Evolutionary conservation across 2,329 filamentous ascomycete genomes (phyloP), one percentile per base, ranked within the genome.

Genomic region (Botrytis fragariae): DNA sequence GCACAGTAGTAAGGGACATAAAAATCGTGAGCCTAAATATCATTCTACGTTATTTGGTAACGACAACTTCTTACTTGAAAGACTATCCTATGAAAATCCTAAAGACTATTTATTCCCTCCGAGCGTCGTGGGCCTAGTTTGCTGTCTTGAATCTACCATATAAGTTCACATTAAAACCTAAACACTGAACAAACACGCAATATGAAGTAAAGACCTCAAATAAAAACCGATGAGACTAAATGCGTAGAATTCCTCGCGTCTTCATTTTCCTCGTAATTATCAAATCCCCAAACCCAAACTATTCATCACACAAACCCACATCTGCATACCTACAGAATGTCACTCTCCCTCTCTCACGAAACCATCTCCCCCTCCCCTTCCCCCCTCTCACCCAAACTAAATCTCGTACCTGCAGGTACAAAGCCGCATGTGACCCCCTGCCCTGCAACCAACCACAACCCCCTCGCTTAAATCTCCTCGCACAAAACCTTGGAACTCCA

Each of bases 121-220:
- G 3, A 16, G n/a, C 32, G n/a, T 4, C 4, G 51, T 4, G 32
- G 32, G 32, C 32, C 32, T 35, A 32, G 8, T 29, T 16, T 57
- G 7, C n/a, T 9, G 7, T 16, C 6, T 3, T 42, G 16, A 42
- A 10, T 29, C 14, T 42, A n/a, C 7, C 7, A 29, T 42, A 14
- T 9, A 20, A 18, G 2, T 8, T n/a, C 25, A n/a, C 3, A 29
- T 42, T 5, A 18, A 39, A 14, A 18, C 2, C 0, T 29, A 4
- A 8, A 18, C 25, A 62, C 16, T 14, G 29, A 20, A 7, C 2
- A 63, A 16, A 18, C 12, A 29, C 25, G 5, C 16, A 42, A 10
- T 2, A 4, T 18, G 6, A 29, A 57, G 7, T 29, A 1, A 29
- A 18, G 1, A 29, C 18, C 4, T 29, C 6, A 18, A n/a, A 57